Evolutionary conservation across 1,139 yeast species (phyloP).

Genomic region (Suhomyces coccinellae): DNA sequence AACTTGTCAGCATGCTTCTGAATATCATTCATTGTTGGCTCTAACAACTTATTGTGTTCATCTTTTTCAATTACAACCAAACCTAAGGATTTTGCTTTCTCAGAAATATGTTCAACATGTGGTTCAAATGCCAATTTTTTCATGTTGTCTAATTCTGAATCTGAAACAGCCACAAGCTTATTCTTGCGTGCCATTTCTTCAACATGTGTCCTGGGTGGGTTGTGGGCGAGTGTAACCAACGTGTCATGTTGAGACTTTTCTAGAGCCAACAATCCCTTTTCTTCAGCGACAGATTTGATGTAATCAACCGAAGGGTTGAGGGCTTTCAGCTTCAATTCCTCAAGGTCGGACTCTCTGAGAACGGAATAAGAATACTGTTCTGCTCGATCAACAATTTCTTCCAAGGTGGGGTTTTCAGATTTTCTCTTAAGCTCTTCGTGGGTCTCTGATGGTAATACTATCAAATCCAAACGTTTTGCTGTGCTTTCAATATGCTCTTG

Average conservation of each 20-base stretch:
- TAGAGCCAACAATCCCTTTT: slow-evolving; percentile 3
- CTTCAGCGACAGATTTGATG: slow-evolving; percentile 14
- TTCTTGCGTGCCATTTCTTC: slow-evolving; percentile 15
- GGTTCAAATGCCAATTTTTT: slow-evolving; percentile 25
- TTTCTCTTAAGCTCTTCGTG: slow-evolving; percentile 4
- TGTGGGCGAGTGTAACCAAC: slow-evolving; percentile 15
- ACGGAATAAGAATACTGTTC: slow-evolving; percentile 20
- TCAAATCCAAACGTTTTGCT: slow-evolving; percentile 6
- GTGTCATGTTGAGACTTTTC: slow-evolving; percentile 9
- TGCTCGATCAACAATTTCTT: slow-evolving; percentile 21
- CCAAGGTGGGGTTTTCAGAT: slow-evolving; percentile 8
- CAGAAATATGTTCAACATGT: slow-evolving; percentile 23
- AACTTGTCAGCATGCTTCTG: slow-evolving; percentile 10
- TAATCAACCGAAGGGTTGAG: slow-evolving; percentile 17
- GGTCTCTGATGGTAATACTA: slow-evolving; percentile 6
- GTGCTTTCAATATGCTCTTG: slow-evolving; percentile 2
- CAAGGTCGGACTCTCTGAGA: slow-evolving; percentile 21
- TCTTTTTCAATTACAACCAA: slow-evolving; percentile 10
- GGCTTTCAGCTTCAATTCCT: slow-evolving; percentile 11
- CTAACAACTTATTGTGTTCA: slow-evolving; percentile 11
- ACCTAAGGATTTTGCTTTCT: slow-evolving; percentile 20
- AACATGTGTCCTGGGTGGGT: slow-evolving; percentile 31
- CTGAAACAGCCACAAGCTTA: slow-evolving; percentile 18
- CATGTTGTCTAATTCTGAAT: slow-evolving; percentile 10
- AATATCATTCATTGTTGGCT: slow-evolving; percentile 13